phyloP scores from a whole-genome alignment of 2,329 filamentous ascomycete genomes.

The Zasmidium citrigriseum region DNA sequence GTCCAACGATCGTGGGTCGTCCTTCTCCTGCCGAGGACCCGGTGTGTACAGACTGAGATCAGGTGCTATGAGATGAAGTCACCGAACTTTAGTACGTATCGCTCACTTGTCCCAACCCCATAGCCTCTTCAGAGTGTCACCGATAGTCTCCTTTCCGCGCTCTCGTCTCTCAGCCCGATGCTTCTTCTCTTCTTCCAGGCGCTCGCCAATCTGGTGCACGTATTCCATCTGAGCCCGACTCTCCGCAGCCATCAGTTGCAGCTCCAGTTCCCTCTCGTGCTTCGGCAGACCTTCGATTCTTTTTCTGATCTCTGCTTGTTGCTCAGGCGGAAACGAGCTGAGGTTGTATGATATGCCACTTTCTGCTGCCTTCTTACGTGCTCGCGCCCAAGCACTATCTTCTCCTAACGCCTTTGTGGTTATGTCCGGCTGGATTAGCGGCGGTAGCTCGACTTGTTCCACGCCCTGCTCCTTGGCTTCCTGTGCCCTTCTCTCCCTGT shows the following conservation, averaged over 20 bases:
- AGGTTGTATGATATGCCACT: slow-evolving; percentile 48
- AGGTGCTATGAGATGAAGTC: no score
- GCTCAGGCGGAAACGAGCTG: slow-evolving; percentile 54
- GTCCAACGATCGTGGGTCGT: no score
- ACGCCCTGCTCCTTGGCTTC: slow-evolving; percentile 62
- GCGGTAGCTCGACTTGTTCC: slow-evolving; percentile 59
- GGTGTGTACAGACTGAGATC: no score
- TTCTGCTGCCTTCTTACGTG: slow-evolving; percentile 26
- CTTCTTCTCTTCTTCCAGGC: slow-evolving; percentile 59
- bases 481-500: slow-evolving; percentile 75
- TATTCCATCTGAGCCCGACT: slow-evolving; percentile 62
- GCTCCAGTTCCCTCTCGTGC: slow-evolving; percentile 56
- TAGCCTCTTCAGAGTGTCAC: slow-evolving; percentile 34
- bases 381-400: slow-evolving; percentile 33
- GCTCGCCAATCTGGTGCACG: slow-evolving; percentile 55
- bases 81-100: no score
- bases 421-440: slow-evolving; percentile 47
- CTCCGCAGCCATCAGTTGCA: slow-evolving; percentile 65
- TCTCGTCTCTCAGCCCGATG: slow-evolving; percentile 58
- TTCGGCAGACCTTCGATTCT: slow-evolving; percentile 31
- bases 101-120: slow-evolving; percentile 10
- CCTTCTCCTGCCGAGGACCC: neutral
- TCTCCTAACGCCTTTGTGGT: slow-evolving; percentile 32
- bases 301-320: slow-evolving; percentile 58
- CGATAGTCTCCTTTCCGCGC: slow-evolving; percentile 51